Conservation (phyloP, 176 grass and related monocot species). For the Aegilops umbellulata region DNA sequence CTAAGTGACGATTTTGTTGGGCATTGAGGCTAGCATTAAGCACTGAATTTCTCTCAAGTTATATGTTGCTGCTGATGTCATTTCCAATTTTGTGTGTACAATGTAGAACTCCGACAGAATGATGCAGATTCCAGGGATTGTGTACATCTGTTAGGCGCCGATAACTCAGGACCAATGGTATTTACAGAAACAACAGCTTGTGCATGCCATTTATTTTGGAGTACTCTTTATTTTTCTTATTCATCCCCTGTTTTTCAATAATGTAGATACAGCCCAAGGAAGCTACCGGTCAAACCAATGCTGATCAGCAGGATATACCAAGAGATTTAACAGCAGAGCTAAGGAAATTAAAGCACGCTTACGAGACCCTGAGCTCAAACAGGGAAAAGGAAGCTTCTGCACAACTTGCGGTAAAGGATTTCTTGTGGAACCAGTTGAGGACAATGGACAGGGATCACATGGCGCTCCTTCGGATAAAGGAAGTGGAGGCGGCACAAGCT, state of each 20-base stretch:
- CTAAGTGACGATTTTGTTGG: too few species aligned
- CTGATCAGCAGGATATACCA: background rate
- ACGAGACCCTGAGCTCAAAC: slow-evolving; percentile 26
- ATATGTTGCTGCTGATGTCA: too few species aligned
- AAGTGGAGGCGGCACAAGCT: background rate
- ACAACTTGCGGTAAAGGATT: background rate
- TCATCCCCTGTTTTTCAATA: background rate
- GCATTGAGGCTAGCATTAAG: too few species aligned
- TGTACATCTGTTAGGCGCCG: slow-evolving; percentile 11
- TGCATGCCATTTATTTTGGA: background rate
- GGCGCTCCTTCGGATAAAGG: background rate
- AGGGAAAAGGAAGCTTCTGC: slow-evolving; percentile 39
- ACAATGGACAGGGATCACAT: background rate
- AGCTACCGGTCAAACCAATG: background rate
- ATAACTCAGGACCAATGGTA: slow-evolving; percentile 42
- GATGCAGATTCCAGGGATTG: slow-evolving; percentile 26
- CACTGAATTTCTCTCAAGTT: too few species aligned
- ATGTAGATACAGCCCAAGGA: slow-evolving; percentile 30
- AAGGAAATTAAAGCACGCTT: slow-evolving; percentile 47
- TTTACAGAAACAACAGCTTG: background rate
- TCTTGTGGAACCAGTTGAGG: background rate
- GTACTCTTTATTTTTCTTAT: background rate
- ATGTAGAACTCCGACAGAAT: slow-evolving; percentile 33
- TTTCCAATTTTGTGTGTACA: background rate
- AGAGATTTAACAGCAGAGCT: slow-evolving; percentile 31